Percentiles rank a stretch among this genome's conserved stretches.
Conservation (phyloP, 345 rosid genomes). For the Eutrema japonicum region DNA sequence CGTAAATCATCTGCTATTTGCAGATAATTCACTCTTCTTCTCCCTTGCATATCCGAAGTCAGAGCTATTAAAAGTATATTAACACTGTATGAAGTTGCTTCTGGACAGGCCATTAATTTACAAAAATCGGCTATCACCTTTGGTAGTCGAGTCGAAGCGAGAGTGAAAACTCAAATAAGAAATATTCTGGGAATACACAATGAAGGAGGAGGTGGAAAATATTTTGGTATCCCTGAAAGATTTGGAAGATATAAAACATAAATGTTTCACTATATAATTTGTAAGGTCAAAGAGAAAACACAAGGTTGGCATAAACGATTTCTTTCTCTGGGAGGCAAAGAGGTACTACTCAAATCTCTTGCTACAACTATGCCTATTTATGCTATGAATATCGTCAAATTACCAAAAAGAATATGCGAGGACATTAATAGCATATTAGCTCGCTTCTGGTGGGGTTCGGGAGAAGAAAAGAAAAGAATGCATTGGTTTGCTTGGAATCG, state of each 20-base stretch:
- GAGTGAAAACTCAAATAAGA: not conserved
- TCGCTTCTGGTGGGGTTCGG: not conserved
- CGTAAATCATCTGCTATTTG: not conserved
- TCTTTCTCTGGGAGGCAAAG: not conserved
- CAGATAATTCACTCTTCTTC: not conserved
- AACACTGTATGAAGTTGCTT: not conserved
- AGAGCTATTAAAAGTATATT: no score
- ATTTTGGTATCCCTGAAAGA: not conserved
- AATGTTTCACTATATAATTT: not conserved
- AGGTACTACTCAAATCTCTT: not conserved
- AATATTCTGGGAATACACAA: not conserved
- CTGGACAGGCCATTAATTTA: not conserved
- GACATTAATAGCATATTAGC: not conserved
- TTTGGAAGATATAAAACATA: not conserved
- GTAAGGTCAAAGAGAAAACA: not conserved
- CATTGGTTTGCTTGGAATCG: not conserved
- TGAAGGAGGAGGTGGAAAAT: not conserved
- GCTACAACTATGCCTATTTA: not conserved
- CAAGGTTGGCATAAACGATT: not conserved
- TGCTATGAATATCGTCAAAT: not conserved
- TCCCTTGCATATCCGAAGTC: not conserved
- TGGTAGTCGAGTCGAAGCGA: accelerated
- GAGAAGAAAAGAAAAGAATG: not conserved
- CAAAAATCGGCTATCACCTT: not conserved
- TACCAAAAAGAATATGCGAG: not conserved